These are phyloP conservation scores for Lactifluus echinatus DNA, from an alignment of 768 basidiomycete species.

Conservation along the genomic window DNA sequence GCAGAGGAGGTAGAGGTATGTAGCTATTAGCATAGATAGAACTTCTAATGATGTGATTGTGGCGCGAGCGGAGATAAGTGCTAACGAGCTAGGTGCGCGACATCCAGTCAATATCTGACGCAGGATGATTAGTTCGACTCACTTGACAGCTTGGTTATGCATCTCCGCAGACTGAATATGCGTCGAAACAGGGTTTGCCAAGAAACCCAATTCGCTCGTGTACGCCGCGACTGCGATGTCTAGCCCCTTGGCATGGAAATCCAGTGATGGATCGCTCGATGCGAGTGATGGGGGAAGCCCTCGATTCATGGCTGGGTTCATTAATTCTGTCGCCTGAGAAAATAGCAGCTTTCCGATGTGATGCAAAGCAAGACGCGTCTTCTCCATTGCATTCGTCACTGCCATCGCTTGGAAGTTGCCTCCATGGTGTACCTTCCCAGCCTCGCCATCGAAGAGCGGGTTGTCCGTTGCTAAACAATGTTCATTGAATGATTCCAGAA, in stretches of 20 bases:
- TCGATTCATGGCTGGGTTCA: conserved; percentile 77
- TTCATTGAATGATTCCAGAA: not conserved
- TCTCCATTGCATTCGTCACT: conserved; percentile 82
- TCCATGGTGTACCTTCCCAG: conserved; percentile 63
- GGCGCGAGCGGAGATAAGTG: conserved; percentile 73
- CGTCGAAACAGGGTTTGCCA: conserved; percentile 84
- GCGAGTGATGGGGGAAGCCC: conserved; percentile 76
- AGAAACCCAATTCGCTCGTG: conserved; percentile 71
- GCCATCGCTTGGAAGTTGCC: conserved; percentile 92
- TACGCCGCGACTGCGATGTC: conserved; percentile 83
- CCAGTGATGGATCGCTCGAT: conserved; percentile 68
- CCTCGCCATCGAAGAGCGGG: conserved; percentile 65
- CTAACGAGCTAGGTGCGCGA: conserved; percentile 51
- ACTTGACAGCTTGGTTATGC: conserved; percentile 92
- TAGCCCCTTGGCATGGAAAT: conserved; percentile 78
- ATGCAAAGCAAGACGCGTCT: conserved; percentile 57
- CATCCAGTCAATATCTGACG: conserved; percentile 6
- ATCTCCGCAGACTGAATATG: conserved; percentile 84
- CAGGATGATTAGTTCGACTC: conserved; percentile 24
- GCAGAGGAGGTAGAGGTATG: conserved; percentile 69
- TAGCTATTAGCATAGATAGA: conserved; percentile 60
- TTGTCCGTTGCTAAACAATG: conserved; percentile 66
- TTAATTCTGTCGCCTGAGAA: conserved; percentile 54
- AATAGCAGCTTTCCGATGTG: conserved; percentile 45
- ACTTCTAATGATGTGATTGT: conserved; percentile 74